These are phyloP conservation scores for Nemania sp. DNA, from an alignment of 2,329 filamentous ascomycete genomes.

Conservation along the genomic window DNA sequence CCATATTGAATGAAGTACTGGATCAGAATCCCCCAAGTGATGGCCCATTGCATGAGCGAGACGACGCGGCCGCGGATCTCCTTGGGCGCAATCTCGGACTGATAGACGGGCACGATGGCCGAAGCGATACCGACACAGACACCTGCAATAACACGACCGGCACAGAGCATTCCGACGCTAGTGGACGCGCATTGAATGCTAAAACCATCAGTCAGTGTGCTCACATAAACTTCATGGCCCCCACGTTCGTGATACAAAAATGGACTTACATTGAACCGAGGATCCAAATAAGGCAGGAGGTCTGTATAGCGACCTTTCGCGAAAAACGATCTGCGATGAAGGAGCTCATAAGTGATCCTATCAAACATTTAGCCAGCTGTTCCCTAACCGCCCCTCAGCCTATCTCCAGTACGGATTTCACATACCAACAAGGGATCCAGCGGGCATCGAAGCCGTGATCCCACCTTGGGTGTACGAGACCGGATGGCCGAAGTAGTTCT, in stretches of 20 bases:
- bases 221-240: background rate
- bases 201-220: background rate
- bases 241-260: background rate
- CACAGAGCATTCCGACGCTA: constrained; percentile 71
- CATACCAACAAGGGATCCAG: constrained; percentile 66
- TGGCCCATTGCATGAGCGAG: constrained; percentile 69
- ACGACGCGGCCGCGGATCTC: constrained; percentile 64
- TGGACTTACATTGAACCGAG: constrained; percentile 45
- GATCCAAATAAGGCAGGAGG: constrained; percentile 56
- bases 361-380: background rate
- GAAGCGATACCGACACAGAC: constrained; percentile 75
- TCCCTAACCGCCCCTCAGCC: background rate
- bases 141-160: constrained; percentile 71
- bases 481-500: constrained; percentile 70
- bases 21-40: constrained; percentile 70
- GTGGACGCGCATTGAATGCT: constrained; percentile 63
- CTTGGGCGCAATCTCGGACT: constrained; percentile 65
- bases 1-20: constrained; percentile 71
- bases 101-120: constrained; percentile 71
- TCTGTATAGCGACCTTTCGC: constrained; percentile 53
- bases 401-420: background rate
- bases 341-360: constrained; percentile 52
- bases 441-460: constrained; percentile 75
- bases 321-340: constrained; percentile 55
- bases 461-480: constrained; percentile 63